These are phyloP conservation scores for Umbelopsis ramanniana DNA, from an alignment of 192 early-diverging fungal species.

Conservation along the genomic window DNA sequence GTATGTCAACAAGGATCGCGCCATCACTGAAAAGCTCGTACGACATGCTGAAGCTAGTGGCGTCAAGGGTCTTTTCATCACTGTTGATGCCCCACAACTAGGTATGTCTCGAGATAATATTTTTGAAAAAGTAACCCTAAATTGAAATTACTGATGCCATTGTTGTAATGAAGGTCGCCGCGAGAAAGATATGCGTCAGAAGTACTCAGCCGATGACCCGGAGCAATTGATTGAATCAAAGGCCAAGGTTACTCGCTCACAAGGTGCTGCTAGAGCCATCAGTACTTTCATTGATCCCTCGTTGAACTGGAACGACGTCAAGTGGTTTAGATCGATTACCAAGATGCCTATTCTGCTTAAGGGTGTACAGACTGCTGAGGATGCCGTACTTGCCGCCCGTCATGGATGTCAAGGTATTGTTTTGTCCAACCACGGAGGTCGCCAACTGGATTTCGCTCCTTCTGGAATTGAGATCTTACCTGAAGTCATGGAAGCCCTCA, in stretches of 20 bases:
- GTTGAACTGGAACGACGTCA: slow-evolving; percentile 87
- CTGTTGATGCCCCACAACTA: slow-evolving; percentile 79
- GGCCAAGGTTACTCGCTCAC: slow-evolving; percentile 40
- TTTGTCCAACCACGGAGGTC: slow-evolving; percentile 96
- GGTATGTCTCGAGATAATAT: slow-evolving; percentile 18
- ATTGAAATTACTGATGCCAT: background rate
- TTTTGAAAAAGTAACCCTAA: no score
- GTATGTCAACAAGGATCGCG: slow-evolving; percentile 79
- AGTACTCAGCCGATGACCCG: slow-evolving; percentile 54
- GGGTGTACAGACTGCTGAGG: slow-evolving; percentile 89
- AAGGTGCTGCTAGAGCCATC: slow-evolving; percentile 74
- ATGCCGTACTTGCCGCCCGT: slow-evolving; percentile 84
- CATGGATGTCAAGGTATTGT: slow-evolving; percentile 84
- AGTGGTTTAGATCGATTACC: slow-evolving; percentile 87
- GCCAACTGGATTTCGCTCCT: slow-evolving; percentile 84
- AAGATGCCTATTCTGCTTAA: slow-evolving; percentile 90
- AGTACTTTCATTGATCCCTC: slow-evolving; percentile 81
- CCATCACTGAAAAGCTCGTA: slow-evolving; percentile 67
- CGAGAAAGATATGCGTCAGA: slow-evolving; percentile 83
- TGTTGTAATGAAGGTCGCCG: slow-evolving; percentile 56
- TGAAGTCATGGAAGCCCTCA: slow-evolving; percentile 82
- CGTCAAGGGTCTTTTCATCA: slow-evolving; percentile 81
- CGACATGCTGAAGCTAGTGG: slow-evolving; percentile 75
- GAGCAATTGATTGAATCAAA: slow-evolving; percentile 32
- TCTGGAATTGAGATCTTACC: slow-evolving; percentile 82